phyloP scores from a whole-genome alignment of 177 flowering plant genomes.

The Telopea speciosissima region DNA sequence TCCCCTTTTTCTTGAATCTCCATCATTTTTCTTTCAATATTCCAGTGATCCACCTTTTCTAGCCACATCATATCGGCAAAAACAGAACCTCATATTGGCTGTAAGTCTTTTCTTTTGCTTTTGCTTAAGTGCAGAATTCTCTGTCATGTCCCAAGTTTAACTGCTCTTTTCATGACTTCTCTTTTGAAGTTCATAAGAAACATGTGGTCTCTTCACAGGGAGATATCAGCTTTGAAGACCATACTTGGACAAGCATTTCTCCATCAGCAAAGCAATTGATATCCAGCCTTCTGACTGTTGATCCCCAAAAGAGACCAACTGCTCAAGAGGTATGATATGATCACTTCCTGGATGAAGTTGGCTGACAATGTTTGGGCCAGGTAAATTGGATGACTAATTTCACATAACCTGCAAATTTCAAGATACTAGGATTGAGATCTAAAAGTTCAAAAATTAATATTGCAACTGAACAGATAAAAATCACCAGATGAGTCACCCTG shows the following conservation, averaged over 20 bases:
- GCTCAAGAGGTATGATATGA: conserved; percentile 50
- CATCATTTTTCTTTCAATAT: background rate
- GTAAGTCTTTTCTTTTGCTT: conserved; percentile 25
- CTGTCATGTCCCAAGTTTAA: too few species aligned
- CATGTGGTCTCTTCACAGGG: conserved; percentile 29
- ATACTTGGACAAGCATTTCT: conserved; percentile 66
- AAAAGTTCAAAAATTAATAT: background rate
- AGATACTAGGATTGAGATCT: background rate
- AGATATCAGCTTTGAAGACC: conserved; percentile 60
- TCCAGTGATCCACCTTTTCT: conserved; percentile 43
- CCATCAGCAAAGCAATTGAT: conserved; percentile 62
- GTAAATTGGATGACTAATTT: background rate
- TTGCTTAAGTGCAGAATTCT: background rate
- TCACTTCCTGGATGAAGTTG: background rate
- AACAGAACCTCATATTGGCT: conserved; percentile 60
- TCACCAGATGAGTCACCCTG: background rate
- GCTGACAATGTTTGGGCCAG: background rate
- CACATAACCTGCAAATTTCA: background rate
- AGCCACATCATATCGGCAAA: conserved; percentile 33
- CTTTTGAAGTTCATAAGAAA: background rate
- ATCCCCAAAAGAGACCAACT: conserved; percentile 56
- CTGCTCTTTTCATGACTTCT: background rate
- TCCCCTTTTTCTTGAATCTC: too few species aligned
- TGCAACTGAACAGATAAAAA: background rate
- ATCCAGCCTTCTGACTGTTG: conserved; percentile 50